A percentile compares a stretch with the other conserved stretches of the same genome.
Conservation (phyloP, 768 basidiomycete genomes). For the Amanita polypyramis region DNA sequence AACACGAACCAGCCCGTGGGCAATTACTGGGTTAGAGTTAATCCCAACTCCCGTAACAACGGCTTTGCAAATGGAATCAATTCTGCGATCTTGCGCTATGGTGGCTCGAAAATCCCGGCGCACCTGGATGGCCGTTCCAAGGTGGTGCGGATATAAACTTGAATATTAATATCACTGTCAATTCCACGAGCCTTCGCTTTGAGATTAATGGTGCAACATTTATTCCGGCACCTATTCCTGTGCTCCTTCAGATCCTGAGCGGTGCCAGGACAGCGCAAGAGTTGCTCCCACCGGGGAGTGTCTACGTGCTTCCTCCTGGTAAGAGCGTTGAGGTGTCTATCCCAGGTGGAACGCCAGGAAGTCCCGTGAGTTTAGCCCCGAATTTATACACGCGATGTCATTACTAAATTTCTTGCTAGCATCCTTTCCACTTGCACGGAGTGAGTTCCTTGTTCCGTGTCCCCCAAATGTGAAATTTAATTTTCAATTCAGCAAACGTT, state of each 20-base stretch:
- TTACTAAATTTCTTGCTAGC: constrained; percentile 10
- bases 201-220: constrained; percentile 22
- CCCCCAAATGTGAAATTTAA: background rate
- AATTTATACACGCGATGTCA: background rate
- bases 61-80: constrained; percentile 31
- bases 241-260: constrained; percentile 49
- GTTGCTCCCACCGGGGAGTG: constrained; percentile 36
- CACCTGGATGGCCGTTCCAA: constrained; percentile 12
- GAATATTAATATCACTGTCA: constrained; percentile 13
- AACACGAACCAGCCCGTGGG: constrained; percentile 23
- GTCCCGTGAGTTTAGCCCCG: background rate
- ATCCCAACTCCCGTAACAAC: constrained; percentile 19
- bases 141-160: constrained; percentile 17
- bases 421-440: constrained; percentile 30
- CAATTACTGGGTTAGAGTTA: constrained; percentile 37
- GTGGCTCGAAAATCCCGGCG: too few species aligned
- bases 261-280: constrained; percentile 35
- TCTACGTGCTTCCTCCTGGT: constrained; percentile 37
- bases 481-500: constrained; percentile 27
- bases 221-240: constrained; percentile 32
- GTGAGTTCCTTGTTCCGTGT: constrained; percentile 11
- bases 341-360: background rate
- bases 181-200: constrained; percentile 11
- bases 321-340: constrained; percentile 20
- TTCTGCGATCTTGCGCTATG: constrained; percentile 44